Base-by-base conservation (phyloP, 495 filamentous ascomycete genomes). In the Penicillium robsamsonii region DNA sequence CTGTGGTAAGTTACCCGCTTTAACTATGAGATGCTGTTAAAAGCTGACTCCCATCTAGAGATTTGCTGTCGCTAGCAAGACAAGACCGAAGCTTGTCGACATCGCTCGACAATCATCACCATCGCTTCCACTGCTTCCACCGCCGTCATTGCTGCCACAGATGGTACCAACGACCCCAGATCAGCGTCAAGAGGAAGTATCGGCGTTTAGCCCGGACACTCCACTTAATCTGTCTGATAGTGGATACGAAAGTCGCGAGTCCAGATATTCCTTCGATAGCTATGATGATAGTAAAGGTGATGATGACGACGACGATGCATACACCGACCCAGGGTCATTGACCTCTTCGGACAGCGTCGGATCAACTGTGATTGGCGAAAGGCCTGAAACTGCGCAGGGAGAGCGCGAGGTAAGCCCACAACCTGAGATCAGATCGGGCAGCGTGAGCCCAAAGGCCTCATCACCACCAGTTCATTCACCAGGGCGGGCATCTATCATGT, bases 181-280 rank as follows among this genome's bases (percentile, higher is more conserved):
- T 55, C 71, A 71, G 24, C 62, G 64, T 5, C 69, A 72, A 30
- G 70, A 72, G 24, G 75, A 78, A 54, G 63, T 78, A 29, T 78
- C 75, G 15, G 75, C 73, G 13, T 78, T 78, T 45, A 78, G 75
- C 35, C 75, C 75, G 25, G 75, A 78, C 31, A 78, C 75, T 0
- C 75, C 75, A 7, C 50, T 72, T 1, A 68, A 75, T 20, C 67
- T 71, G 57, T 71, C 71, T 9, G 73, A 78, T 31, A 75, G 69
- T 50, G 74, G 72, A 0, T 75, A 75, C 56, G 68, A 58, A 2
- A 72, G 69, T 17, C 67, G 71, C 4, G 62, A 63, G 37, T 72
- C 65, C 0, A 59, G 58, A 4, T 65, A 62, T 29, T 74, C 67
- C 0, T 51, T 72, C 8, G 55, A 66, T n/a, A 68, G 61, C 17